Conservation (phyloP, 2,329 filamentous ascomycete genomes). For the Berkeleyomyces basicola region DNA sequence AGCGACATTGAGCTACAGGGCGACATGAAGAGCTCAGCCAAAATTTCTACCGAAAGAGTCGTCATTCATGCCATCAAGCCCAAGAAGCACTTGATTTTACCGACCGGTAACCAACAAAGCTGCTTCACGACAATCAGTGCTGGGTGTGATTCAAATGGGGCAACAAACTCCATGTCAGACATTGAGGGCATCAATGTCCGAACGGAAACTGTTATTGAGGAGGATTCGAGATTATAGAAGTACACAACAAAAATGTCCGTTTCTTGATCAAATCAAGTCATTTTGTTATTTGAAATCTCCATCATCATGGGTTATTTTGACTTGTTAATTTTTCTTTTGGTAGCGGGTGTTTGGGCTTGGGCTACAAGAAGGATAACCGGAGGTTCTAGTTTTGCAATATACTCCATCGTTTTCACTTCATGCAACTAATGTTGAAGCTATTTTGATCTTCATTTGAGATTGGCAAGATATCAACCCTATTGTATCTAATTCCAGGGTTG, state of each 20-base stretch:
- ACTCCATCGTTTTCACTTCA: too few relatives aligned
- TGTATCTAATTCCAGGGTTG: too few relatives aligned
- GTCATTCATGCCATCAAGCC: background rate
- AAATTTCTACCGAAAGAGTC: background rate
- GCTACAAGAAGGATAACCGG: background rate
- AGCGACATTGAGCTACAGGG: constrained; percentile 8
- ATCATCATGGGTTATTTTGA: background rate
- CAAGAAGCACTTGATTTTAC: background rate
- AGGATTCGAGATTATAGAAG: background rate
- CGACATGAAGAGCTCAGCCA: background rate
- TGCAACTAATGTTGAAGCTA: too few relatives aligned
- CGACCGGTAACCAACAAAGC: background rate
- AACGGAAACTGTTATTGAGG: constrained; percentile 6
- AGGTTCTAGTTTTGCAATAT: background rate
- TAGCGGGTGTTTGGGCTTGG: background rate
- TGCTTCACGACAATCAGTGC: background rate
- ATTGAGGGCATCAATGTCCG: constrained; percentile 7
- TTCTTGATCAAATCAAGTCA: background rate
- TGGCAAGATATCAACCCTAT: too few relatives aligned
- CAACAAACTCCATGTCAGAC: background rate
- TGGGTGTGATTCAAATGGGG: background rate
- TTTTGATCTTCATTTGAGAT: too few relatives aligned
- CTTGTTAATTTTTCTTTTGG: background rate
- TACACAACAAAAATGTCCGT: background rate
- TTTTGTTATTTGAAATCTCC: background rate